Base-by-base conservation (phyloP, 768 basidiomycete species). In the Boletellus sp. region DNA sequence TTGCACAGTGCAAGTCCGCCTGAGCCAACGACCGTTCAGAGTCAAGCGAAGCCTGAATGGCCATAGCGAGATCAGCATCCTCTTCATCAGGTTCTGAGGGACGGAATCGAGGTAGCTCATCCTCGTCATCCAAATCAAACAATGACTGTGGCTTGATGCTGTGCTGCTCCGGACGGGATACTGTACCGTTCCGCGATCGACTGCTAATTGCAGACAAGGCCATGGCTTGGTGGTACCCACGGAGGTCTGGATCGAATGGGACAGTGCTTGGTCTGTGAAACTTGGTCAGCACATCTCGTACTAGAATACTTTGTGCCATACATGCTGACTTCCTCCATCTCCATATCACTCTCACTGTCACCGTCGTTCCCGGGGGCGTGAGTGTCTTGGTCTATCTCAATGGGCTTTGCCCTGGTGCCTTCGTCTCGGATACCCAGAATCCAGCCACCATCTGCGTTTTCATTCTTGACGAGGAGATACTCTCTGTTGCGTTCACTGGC, bases 401-500 rank as follows among this genome's bases (percentile, higher is more conserved):
- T 97, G 6, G 94, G 94, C 56, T 90, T 91, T 42, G 82, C 77
- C 50, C 75, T 77, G 7, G 89, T 90, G 16, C 94, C 93, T 45
- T 89, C 81, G 58, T 96, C 91, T 42, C 89, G 77, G 36, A 97
- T 85, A 4, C 95, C 95, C 16, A 99, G 73, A 35, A 94, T 83
- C 95, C 96, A 99, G 1, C 96, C 96, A 2, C 94, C 94, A 19
- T 80, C 84, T 15, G 72, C 81, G 31, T 86, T 85, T 54, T 91
- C 84, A 59, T 96, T 95, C 73, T 95, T 95, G 51, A 98, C 77
- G 51, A 99, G 75, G n/a, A 97, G 75, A 68, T 99, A 99, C 66
- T 96, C 85, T 65, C 83, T 85, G 62, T 98, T 97, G 53, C 94
- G 74, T 68, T 98, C 94, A 57, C 92, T 93, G 1, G 96, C 96